phyloP scores from a whole-genome alignment of 768 basidiomycete species.

The Multifurca ochricompacta region DNA sequence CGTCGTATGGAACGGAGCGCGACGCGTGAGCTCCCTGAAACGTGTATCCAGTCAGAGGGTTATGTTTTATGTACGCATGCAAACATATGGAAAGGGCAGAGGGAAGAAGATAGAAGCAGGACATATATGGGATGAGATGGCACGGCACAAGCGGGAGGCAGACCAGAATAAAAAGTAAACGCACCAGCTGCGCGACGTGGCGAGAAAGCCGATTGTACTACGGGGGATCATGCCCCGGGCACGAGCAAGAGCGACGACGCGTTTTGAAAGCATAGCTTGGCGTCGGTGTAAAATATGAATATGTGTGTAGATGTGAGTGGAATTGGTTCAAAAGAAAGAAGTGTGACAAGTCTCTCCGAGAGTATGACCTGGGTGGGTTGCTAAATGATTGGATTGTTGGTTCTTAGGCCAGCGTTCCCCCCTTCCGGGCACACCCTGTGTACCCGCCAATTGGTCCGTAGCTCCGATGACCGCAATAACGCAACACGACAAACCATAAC shows the following conservation, averaged over 20 bases:
- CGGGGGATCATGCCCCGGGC: conserved; percentile 15
- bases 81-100: not conserved
- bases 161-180: conserved; percentile 2
- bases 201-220: conserved; percentile 9
- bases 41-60: conserved; percentile 8
- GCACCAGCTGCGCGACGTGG: conserved; percentile 19
- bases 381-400: no score
- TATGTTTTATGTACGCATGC: not conserved
- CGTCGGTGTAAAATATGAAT: not conserved
- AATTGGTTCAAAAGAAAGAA: not conserved
- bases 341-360: not conserved
- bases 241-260: conserved; percentile 21
- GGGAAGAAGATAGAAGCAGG: not conserved
- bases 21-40: conserved; percentile 40
- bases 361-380: no score
- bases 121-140: not conserved
- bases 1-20: conserved; percentile 63
- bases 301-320: not conserved
- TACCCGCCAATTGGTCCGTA: not conserved
- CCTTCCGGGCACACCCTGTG: not conserved
- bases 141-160: not conserved
- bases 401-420: no score
- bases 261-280: conserved; percentile 20
- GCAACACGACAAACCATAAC: no score
- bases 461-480: not conserved